Evolutionary conservation across 169 alveolate species (phyloP).

Genomic region (Babesia sp.): DNA sequence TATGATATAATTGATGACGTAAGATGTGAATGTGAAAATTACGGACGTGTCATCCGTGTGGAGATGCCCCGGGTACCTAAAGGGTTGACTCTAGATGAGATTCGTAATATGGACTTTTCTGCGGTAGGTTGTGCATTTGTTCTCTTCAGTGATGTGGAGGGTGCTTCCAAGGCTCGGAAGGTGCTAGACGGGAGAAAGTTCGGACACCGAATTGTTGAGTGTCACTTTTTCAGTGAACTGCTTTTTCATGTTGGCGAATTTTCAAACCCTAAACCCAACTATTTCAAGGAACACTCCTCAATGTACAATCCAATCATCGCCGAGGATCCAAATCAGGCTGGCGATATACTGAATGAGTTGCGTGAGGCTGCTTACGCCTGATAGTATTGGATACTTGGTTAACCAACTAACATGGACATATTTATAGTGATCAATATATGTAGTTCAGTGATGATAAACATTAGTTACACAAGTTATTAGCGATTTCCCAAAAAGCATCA

Average conservation of each 20-base stretch:
- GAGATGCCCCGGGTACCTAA: constrained; percentile 83
- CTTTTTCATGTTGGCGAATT: constrained; percentile 56
- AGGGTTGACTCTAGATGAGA: constrained; percentile 61
- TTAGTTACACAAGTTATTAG: background rate
- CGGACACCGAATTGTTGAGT: constrained; percentile 74
- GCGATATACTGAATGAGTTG: constrained; percentile 50
- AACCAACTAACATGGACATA: background rate
- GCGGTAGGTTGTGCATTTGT: constrained; percentile 77
- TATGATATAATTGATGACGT: constrained; percentile 85
- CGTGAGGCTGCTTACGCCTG: background rate
- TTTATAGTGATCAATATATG: background rate
- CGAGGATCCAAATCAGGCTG: constrained; percentile 61
- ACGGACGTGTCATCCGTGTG: constrained; percentile 80
- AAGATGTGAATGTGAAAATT: constrained; percentile 79
- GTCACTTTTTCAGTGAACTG: constrained; percentile 76
- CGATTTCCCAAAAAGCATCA: background rate
- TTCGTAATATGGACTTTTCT: constrained; percentile 57
- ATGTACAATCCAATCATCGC: constrained; percentile 51
- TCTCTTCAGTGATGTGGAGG: constrained; percentile 71
- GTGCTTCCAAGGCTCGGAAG: constrained; percentile 77
- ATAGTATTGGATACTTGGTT: background rate
- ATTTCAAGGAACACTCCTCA: constrained; percentile 65
- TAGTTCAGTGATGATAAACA: background rate
- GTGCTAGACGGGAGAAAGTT: constrained; percentile 78
- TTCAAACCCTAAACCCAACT: constrained; percentile 75